Base-by-base conservation (phyloP, 2,329 filamentous ascomycete species). In the Stemphylium lycopersici region DNA sequence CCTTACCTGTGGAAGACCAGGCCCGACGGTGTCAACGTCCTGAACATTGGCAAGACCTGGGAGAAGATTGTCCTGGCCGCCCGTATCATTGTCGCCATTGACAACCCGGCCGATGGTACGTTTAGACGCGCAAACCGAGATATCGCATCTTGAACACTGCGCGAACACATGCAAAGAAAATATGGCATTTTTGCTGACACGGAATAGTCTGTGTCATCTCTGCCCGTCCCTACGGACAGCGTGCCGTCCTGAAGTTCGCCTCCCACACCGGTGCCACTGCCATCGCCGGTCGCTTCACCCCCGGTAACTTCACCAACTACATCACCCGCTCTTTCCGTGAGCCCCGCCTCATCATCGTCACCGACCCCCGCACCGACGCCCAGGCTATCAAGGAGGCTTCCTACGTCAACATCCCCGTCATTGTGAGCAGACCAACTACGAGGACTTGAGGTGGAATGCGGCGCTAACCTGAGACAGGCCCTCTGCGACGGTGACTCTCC, bases 301-400 rank as follows among this genome's bases (percentile, higher is more conserved):
- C 95, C 80, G 95, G 95, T 90, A 96, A 93, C 83, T 99, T 99
- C 90, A 99, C 95, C 87, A 99, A 99, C 89, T 99, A 99, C 90
- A 99, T 99, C 90, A 99, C 96, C 82, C 93, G 95, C 78, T 98
- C 95, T 68, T 99, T 99, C 92, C 97, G 97, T 89, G 95, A 99
- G 87, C 95, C 95, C 78, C 96, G 96, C 81, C 87, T 99, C 78
- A 98, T 99, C 83, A 88, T 99, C 80, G 95, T 99, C 77, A 99
- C 95, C 83, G 95, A 99, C 82, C 95, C 95, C 75, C 93, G 96
- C 83, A 99, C 96, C 85, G 95, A 99, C 77, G 91, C 95, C 79
- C 95, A 99, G 88, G 95, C 95, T 78, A 99, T 99, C 89, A 98
- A 97, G 90, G 95, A 99, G 87, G 95, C 96, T 79, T 95, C 90